phyloP scores from a whole-genome alignment of 306 rosid species.

The Vachellia pachyceras region DNA sequence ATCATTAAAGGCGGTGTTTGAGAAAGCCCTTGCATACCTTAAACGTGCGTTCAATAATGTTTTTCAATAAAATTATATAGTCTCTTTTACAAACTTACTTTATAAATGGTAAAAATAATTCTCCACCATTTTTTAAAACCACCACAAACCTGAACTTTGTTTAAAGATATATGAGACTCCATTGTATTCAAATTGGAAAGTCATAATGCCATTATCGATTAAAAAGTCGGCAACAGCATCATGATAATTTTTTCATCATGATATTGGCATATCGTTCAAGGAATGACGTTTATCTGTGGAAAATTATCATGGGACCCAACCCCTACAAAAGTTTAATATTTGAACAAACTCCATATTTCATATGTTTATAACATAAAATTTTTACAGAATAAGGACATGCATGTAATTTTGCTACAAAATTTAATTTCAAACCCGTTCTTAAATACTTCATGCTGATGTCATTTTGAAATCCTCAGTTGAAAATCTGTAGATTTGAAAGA shows the following conservation, averaged over 20 bases:
- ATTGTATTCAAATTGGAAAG: background rate
- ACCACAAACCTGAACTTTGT: background rate
- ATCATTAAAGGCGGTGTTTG: too few relatives aligned
- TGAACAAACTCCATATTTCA: background rate
- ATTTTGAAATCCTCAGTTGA: too few relatives aligned
- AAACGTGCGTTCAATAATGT: too few relatives aligned
- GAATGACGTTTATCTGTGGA: background rate
- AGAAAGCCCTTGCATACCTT: too few relatives aligned
- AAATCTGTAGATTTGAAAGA: too few relatives aligned
- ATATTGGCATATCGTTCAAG: background rate
- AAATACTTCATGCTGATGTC: background rate
- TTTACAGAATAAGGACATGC: background rate
- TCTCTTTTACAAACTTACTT: too few relatives aligned
- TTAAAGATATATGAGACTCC: background rate
- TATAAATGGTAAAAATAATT: too few relatives aligned
- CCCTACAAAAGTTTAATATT: background rate
- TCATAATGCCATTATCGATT: background rate
- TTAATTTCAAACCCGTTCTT: too few relatives aligned
- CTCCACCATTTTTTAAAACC: too few relatives aligned
- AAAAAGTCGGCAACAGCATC: background rate
- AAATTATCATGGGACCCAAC: background rate
- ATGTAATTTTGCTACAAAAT: too few relatives aligned
- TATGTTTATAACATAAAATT: background rate
- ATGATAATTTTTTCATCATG: background rate
- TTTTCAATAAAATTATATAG: too few relatives aligned